Evolutionary conservation across 2,329 filamentous ascomycete species (phyloP).

Genomic region (Fusarium burgessii): DNA sequence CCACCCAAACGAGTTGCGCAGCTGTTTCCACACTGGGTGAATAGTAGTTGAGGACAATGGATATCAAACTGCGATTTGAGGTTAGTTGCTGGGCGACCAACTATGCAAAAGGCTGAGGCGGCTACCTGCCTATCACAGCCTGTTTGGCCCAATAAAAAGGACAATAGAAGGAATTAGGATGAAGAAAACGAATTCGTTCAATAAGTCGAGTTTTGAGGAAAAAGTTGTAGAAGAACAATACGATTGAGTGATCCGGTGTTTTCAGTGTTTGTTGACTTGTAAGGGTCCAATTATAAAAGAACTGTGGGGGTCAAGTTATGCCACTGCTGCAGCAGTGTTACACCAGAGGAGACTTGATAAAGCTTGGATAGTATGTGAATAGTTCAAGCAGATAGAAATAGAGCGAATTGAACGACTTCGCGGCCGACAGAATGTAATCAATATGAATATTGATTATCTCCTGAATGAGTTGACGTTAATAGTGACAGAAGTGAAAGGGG

Average conservation of each 20-base stretch:
- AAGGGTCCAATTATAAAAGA: background rate
- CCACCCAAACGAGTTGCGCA: constrained; percentile 1
- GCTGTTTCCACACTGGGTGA: constrained; percentile 5
- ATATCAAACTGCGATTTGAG: constrained; percentile 6
- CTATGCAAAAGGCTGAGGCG: constrained; percentile 3
- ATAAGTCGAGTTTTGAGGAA: background rate
- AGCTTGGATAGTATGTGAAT: background rate
- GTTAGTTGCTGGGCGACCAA: constrained; percentile 38
- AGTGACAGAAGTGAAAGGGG: constrained; percentile 41
- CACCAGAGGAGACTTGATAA: background rate
- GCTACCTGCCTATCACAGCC: background rate
- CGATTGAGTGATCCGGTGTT: background rate
- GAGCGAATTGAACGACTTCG: background rate
- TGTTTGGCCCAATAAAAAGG: background rate
- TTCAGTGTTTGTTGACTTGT: constrained; percentile 26
- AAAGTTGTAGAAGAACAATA: no score
- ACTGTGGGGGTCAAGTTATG: background rate
- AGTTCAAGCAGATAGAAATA: no score
- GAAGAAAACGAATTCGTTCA: background rate
- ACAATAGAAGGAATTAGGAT: background rate
- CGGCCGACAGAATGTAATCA: background rate
- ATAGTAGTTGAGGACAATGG: constrained; percentile 2
- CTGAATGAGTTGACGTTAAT: background rate
- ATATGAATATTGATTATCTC: background rate
- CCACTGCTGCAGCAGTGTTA: constrained; percentile 2